These are phyloP conservation scores for Claviceps sp. DNA, from an alignment of 2,329 filamentous ascomycete species.

Conservation along the genomic window DNA sequence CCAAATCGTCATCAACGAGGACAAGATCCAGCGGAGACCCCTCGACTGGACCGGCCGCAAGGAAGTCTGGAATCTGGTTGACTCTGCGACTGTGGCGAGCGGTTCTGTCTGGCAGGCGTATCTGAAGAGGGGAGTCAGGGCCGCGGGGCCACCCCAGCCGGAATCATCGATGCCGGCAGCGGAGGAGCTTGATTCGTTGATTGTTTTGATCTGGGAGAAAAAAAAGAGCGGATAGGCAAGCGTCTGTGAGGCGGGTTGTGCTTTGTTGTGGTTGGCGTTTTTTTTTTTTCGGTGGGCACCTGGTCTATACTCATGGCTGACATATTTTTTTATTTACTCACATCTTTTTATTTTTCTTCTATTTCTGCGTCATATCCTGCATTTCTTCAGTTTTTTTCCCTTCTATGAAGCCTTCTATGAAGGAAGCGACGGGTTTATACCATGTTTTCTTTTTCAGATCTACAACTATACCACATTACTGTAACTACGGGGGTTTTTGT, in stretches of 20 bases:
- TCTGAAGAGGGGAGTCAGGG: constrained; percentile 18
- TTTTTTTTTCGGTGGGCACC: background rate
- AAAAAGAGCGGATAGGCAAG: background rate
- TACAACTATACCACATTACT: background rate
- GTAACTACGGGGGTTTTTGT: background rate
- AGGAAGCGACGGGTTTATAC: too few relatives aligned
- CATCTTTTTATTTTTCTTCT: background rate
- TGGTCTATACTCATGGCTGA: too few relatives aligned
- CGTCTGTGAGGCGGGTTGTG: background rate
- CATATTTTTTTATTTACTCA: background rate
- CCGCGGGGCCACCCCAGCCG: constrained; percentile 7
- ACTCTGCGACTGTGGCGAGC: constrained; percentile 20
- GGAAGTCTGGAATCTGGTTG: constrained; percentile 28
- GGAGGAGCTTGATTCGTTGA: constrained; percentile 23
- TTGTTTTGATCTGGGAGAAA: constrained; percentile 27
- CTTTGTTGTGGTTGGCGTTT: background rate
- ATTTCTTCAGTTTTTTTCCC: too few relatives aligned
- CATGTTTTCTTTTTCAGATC: too few relatives aligned
- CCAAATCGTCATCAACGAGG: constrained; percentile 19
- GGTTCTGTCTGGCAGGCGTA: constrained; percentile 35
- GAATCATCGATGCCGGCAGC: constrained; percentile 2
- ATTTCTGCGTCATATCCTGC: background rate
- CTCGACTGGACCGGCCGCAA: constrained; percentile 23
- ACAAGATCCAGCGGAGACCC: constrained; percentile 15
- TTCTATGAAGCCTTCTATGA: too few relatives aligned